phyloP scores from a whole-genome alignment of 2,329 filamentous ascomycete species.

The Colletotrichum brevisporum region DNA sequence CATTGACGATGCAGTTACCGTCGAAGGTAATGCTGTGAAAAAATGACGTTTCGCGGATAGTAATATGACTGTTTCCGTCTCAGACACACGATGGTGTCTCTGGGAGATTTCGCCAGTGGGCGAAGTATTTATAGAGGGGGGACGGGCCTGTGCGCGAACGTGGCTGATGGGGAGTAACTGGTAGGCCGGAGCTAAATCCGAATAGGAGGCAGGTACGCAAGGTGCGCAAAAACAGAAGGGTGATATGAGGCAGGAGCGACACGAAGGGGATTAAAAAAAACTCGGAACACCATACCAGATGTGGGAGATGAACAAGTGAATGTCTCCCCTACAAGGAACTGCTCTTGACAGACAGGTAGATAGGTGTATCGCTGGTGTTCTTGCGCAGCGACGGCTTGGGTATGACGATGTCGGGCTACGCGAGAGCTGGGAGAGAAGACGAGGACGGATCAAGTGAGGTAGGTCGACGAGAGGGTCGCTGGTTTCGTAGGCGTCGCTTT shows the following conservation, averaged over 20 bases:
- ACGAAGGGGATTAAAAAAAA: not conserved
- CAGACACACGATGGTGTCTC: not conserved
- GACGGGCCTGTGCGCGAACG: not conserved
- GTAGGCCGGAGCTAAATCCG: not conserved
- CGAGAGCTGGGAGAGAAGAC: slow-evolving; percentile 8
- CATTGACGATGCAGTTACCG: slow-evolving; percentile 40
- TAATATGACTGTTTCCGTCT: not conserved
- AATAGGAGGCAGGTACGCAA: not conserved
- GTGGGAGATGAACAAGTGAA: slow-evolving; percentile 98
- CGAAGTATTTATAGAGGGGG: not conserved
- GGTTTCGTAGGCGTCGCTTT: slow-evolving; percentile 37
- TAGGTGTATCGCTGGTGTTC: slow-evolving; percentile 7
- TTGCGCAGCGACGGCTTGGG: slow-evolving; percentile 19
- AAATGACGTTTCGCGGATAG: not conserved
- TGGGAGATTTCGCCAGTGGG: not conserved
- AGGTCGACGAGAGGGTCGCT: slow-evolving; percentile 32
- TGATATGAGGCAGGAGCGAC: not conserved
- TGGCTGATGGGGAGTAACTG: not conserved
- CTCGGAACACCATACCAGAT: slow-evolving; percentile 67
- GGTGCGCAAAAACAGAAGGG: not conserved
- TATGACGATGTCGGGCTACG: slow-evolving; percentile 10
- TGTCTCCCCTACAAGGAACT: slow-evolving; percentile 83
- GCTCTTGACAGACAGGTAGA: slow-evolving; percentile 46
- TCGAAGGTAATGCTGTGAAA: not conserved
- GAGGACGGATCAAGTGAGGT: slow-evolving; percentile 31